Conservation (phyloP, 352 stramenopile genomes). For the Pythium aristosporum region DNA sequence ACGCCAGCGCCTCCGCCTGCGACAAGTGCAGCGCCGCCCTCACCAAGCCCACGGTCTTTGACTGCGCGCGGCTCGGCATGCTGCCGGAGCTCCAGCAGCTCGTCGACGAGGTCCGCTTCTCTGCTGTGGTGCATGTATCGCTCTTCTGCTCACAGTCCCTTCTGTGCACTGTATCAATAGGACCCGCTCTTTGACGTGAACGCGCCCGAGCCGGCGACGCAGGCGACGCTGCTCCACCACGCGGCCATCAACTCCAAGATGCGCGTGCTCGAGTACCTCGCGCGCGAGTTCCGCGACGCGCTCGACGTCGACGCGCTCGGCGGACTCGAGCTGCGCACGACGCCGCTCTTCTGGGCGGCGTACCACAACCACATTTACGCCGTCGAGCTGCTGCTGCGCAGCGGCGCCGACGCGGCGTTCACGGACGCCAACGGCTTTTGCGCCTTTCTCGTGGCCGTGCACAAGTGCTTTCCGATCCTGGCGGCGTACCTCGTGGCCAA, state of each 20-base stretch:
- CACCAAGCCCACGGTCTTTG: constrained; percentile 41
- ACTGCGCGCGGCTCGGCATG: constrained; percentile 64
- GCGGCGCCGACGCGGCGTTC: constrained; percentile 56
- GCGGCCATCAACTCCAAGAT: constrained; percentile 82
- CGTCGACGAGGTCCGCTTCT: constrained; percentile 35
- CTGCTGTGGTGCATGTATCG: neutral
- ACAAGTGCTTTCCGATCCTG: constrained; percentile 72
- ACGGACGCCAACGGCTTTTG: constrained; percentile 51
- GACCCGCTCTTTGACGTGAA: constrained; percentile 61
- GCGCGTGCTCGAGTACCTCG: constrained; percentile 57
- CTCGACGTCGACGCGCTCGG: constrained; percentile 53
- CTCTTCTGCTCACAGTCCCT: neutral
- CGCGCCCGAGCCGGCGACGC: constrained; percentile 39
- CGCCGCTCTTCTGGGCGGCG: constrained; percentile 74
- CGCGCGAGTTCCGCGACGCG: constrained; percentile 21
- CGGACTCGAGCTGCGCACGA: constrained; percentile 53
- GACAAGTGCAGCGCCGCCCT: constrained; percentile 41
- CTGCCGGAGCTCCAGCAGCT: constrained; percentile 59
- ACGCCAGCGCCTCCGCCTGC: constrained; percentile 25
- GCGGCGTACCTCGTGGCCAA: constrained; percentile 78
- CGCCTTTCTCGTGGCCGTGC: constrained; percentile 67
- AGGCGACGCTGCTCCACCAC: constrained; percentile 74
- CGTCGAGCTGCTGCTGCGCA: constrained; percentile 63
- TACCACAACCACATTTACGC: constrained; percentile 81
- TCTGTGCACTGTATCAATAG: constrained; percentile 19